Base-by-base conservation (phyloP, 2,329 filamentous ascomycete genomes). In the Coniella lustricola region DNA sequence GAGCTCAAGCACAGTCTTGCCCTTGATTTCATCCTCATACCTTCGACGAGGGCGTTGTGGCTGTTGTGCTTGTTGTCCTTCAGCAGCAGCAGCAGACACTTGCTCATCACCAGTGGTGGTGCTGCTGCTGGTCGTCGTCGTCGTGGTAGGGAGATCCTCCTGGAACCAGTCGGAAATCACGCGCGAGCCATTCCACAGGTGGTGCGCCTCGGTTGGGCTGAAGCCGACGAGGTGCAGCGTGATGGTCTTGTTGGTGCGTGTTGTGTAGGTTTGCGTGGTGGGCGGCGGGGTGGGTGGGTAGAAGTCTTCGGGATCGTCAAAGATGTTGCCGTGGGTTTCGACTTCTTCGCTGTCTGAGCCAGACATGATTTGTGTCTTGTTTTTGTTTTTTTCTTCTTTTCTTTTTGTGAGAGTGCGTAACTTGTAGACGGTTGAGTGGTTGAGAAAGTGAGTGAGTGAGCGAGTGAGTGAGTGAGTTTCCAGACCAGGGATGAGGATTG, bases 141-240 rank as follows among this genome's bases (percentile, higher is more conserved):
- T n/a, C n/a, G n/a, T n/a, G n/a, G n/a, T n/a, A n/a, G n/a, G n/a
- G n/a, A 81, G 75, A 55, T 81, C 73, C 36, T 77, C 69, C 67
- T 95, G 88, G 50, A 96, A 81, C 67, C 90, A 90, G 56, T 81
- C 74, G 14, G 90, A 81, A 42, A 91, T 77, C 34, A 87, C 81
- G 54, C 87, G 84, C 52, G 85, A 84, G 52, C 88, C 90, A 65
- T 96, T 94, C 91, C 91, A 97, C 25, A 96, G 77, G 55, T 87
- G 77, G 66, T 96, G 88, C 14, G 88, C 90, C 79, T 94, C 95
- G 13, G 94, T 78, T 20, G 90, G 87, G 71, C 87, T 91, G 66
- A 87, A 83, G 52, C 90, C 90, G 38, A 95, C 87, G 68, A 96
- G 79, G 59, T 87, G 81, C 55, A 95, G 77, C 44, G 72, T 79